Evolutionary conservation across 257 asterid genomes (phyloP).

Genomic region (Fraxinus cuspidata): DNA sequence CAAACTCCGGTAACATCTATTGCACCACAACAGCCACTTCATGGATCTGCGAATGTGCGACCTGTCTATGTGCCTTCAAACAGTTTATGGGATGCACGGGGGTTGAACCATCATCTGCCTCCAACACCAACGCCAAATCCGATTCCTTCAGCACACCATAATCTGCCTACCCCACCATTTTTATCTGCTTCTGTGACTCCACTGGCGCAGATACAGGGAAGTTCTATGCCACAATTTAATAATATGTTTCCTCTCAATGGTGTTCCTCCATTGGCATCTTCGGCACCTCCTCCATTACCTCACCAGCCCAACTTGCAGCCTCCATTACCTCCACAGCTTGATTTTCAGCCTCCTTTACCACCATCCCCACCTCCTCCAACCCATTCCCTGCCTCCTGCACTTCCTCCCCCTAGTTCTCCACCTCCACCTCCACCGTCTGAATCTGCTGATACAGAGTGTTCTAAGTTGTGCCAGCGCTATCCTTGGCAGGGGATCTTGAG

Average conservation of each 20-base stretch:
- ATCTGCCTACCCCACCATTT: slow-evolving; percentile 69
- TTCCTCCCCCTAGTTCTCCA: slow-evolving; percentile 63
- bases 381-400: slow-evolving; percentile 57
- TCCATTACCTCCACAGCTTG: slow-evolving; percentile 33
- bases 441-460: slow-evolving; percentile 41
- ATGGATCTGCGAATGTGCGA: slow-evolving; percentile 48
- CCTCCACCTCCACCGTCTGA: slow-evolving; percentile 61
- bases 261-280: slow-evolving; percentile 56
- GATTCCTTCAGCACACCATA: slow-evolving; percentile 50
- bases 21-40: slow-evolving; percentile 63
- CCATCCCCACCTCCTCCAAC: slow-evolving; percentile 66
- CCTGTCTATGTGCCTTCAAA: slow-evolving; percentile 67
- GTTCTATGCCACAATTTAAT: slow-evolving; percentile 61
- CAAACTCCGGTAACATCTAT: slow-evolving; percentile 51
- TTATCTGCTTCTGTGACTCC: slow-evolving; percentile 83
- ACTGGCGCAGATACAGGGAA: slow-evolving; percentile 55
- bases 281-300: slow-evolving; percentile 56
- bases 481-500: slow-evolving; percentile 88
- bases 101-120: slow-evolving; percentile 50
- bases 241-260: slow-evolving; percentile 59
- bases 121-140: slow-evolving; percentile 30
- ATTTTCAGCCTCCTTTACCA: slow-evolving; percentile 53
- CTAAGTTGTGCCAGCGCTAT: slow-evolving; percentile 33
- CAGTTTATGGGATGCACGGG: slow-evolving; percentile 73
- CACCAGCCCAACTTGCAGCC: slow-evolving; percentile 27